A percentile compares a stretch with the other conserved stretches of the same genome.
These are phyloP conservation scores for Colletotrichum salicis DNA, from an alignment of 2,329 filamentous ascomycete genomes.

Conservation along the genomic window DNA sequence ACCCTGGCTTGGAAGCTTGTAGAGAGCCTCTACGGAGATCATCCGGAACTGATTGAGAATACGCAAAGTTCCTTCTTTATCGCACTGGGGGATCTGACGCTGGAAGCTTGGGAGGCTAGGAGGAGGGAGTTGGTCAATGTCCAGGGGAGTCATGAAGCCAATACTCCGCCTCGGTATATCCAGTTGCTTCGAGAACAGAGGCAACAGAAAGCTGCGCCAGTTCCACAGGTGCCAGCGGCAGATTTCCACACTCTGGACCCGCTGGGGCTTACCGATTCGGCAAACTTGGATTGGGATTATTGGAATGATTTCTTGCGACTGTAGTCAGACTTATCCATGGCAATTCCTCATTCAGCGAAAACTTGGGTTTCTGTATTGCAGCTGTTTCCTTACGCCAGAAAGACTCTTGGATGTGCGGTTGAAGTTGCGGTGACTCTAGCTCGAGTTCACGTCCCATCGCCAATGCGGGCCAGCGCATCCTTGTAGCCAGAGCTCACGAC, in stretches of 20 bases:
- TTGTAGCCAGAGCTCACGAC: not conserved
- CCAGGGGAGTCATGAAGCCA: not conserved
- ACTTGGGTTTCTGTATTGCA: too few species aligned
- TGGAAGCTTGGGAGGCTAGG: conserved; percentile 19
- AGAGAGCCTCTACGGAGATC: conserved; percentile 39
- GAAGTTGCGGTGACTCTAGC: not conserved
- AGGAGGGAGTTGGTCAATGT: not conserved
- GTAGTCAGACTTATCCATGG: not conserved
- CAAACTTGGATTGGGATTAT: conserved; percentile 25
- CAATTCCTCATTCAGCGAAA: not conserved
- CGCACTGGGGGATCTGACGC: not conserved
- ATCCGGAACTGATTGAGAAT: conserved; percentile 34
- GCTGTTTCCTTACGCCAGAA: too few species aligned
- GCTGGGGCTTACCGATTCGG: not conserved
- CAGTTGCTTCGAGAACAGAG: not conserved
- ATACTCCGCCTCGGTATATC: conserved; percentile 1
- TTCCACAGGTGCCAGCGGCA: not conserved
- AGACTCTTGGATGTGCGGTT: too few species aligned
- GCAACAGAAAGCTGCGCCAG: not conserved
- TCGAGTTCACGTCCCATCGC: not conserved
- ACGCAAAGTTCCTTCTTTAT: not conserved
- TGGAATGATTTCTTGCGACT: conserved; percentile 25
- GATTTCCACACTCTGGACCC: not conserved
- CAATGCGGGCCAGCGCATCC: not conserved
- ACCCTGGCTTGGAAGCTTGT: conserved; percentile 42